Conservation (phyloP, 805 yeast species). For the Starmerella floricola region DNA sequence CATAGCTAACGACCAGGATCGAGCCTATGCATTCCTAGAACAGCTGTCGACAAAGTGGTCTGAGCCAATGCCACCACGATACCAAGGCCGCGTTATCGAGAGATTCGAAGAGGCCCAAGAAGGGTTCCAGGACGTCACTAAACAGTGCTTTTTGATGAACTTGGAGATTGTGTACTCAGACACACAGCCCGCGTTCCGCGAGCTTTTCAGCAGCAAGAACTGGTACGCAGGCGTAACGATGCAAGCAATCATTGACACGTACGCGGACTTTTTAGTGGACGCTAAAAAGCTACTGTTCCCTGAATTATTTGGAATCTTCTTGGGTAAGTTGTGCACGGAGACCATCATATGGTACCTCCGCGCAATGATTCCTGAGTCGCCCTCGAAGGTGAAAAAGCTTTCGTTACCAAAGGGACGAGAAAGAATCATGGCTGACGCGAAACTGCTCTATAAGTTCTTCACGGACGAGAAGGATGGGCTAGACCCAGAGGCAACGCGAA, state of each 20-base stretch:
- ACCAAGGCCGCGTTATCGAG: constrained; percentile 46
- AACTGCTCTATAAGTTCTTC: constrained; percentile 43
- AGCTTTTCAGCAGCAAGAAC: constrained; percentile 45
- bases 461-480: constrained; percentile 31
- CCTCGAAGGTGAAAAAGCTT: constrained; percentile 27
- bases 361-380: constrained; percentile 36
- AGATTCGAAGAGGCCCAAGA: constrained; percentile 57
- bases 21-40: constrained; percentile 57
- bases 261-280: constrained; percentile 63
- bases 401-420: constrained; percentile 33
- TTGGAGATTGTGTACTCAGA: constrained; percentile 60
- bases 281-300: constrained; percentile 41
- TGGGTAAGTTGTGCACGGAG: constrained; percentile 44
- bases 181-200: constrained; percentile 46
- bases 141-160: constrained; percentile 45
- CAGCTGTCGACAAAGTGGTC: constrained; percentile 55
- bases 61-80: constrained; percentile 52
- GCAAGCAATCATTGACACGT: constrained; percentile 54
- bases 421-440: constrained; percentile 50
- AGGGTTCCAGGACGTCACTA: constrained; percentile 65
- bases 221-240: constrained; percentile 59
- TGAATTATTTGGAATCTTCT: constrained; percentile 42
- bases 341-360: constrained; percentile 39
- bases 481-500: constrained; percentile 32
- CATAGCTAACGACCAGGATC: constrained; percentile 70